Evolutionary conservation across 257 asterid genomes (phyloP).

Genomic region (Forsythia suspensa): DNA sequence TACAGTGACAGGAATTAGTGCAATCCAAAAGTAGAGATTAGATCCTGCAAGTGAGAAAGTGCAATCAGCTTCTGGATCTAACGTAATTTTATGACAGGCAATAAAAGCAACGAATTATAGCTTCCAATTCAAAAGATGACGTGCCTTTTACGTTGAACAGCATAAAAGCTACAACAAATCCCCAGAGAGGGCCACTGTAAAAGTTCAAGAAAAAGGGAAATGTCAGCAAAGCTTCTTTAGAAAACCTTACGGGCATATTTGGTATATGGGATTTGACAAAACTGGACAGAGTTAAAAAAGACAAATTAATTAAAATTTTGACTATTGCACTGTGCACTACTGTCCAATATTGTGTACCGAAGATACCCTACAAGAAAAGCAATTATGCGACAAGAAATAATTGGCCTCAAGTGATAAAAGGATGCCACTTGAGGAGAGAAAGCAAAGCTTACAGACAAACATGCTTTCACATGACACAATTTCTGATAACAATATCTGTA

Average conservation of each 20-base stretch:
- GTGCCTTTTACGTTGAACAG: conserved; percentile 82
- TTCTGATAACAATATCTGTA: background rate
- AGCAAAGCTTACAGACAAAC: background rate
- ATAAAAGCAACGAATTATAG: background rate
- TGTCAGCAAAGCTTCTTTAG: conserved; percentile 25
- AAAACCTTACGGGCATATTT: background rate
- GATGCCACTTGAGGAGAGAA: background rate
- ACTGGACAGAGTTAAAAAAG: background rate
- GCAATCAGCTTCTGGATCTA: conserved; percentile 16
- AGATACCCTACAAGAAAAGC: background rate
- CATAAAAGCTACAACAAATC: conserved; percentile 97
- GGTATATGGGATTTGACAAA: background rate
- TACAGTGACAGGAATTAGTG: conserved; percentile 86
- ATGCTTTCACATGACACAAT: background rate
- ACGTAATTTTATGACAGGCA: background rate
- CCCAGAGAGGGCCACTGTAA: conserved; percentile 95
- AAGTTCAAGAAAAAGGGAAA: conserved; percentile 17
- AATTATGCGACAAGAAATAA: background rate
- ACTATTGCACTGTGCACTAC: background rate
- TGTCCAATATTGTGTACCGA: background rate
- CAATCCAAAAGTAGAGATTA: conserved; percentile 97
- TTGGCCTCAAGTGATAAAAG: background rate
- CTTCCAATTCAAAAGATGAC: conserved; percentile 8
- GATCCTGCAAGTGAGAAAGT: conserved; percentile 66
- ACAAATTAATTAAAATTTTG: background rate